Evolutionary conservation across 768 basidiomycete genomes (phyloP), one percentile per base, ranked within the genome.

Genomic region (Vishniacozyma victoriae): DNA sequence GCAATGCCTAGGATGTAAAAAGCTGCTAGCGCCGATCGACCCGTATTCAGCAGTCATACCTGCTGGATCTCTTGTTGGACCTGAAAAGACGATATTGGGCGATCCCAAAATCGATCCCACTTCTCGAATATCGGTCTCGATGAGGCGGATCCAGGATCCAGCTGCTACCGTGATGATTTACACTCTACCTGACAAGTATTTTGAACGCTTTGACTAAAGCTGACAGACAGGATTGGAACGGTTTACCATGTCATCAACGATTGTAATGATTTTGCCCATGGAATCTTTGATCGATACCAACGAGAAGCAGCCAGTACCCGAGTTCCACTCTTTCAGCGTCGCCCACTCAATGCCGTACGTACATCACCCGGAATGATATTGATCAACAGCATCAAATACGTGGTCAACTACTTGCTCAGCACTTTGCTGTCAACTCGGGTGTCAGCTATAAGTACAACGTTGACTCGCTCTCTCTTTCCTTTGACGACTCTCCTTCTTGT

Each of bases 401-500:
- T 44, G 57, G 57, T 0, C 50, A 50, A 20, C 29, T 62, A 6
- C 47, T 67, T 3, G 50, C 66, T 35, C 66, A 68, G 26, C 67
- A 71, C 15, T 64, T 64, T 24, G 62, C 55, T 0, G 39, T 64
- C 43, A 63, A 65, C 35, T 55, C 52, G 20, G 66, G 66, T 4
- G 56, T 41, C 13, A 29, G 37, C 12, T 64, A 65, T 55, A 65
- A 65, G 35, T 67, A 70, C 55, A 59, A 52, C 18, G 62, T 64
- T n/a, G 53, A 57, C 15, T 56, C 62, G 1, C 31, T 42, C 22
- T 65, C 55, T 4, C 50, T 60, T 13, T 43, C 65, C 1, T 69
- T 72, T 45, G 51, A 59, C 1, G 44, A 44, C 25, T 55, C 67
- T 2, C 60, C 60, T 0, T 20, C 18, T n/a, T 59, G 55, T 33